Evolutionary conservation across 768 basidiomycete genomes (phyloP).

Genomic region (Amanita rimosa): DNA sequence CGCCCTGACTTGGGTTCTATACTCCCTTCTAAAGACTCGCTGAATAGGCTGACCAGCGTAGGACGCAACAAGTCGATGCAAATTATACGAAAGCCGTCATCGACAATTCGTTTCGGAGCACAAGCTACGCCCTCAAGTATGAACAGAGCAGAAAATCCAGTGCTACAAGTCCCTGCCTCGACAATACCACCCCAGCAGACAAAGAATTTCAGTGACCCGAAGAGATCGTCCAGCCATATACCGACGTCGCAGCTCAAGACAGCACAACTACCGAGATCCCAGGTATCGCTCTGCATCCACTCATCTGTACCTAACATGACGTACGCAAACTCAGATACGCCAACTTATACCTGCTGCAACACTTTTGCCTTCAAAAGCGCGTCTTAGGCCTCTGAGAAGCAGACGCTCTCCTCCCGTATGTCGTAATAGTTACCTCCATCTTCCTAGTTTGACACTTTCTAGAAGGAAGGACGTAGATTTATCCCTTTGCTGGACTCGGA

Average conservation of each 20-base stretch:
- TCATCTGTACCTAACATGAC: background rate
- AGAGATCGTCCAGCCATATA: background rate
- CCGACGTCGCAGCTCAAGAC: background rate
- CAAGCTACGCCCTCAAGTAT: background rate
- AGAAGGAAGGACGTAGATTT: slow-evolving; percentile 36
- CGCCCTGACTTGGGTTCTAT: background rate
- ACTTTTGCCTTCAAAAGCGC: slow-evolving; percentile 3
- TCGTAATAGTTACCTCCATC: background rate
- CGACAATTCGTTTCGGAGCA: background rate
- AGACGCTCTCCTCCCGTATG: slow-evolving; percentile 14
- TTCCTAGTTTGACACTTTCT: background rate
- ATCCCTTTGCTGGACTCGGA: slow-evolving; percentile 37
- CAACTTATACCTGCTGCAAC: background rate
- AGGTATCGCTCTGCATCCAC: background rate
- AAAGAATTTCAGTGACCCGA: background rate
- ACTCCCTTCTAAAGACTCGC: background rate
- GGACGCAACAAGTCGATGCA: background rate
- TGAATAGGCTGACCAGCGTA: background rate
- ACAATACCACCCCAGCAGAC: background rate
- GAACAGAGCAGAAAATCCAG: background rate
- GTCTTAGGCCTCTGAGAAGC: slow-evolving; percentile 6
- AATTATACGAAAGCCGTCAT: background rate
- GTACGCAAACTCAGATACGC: background rate
- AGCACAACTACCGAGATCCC: background rate
- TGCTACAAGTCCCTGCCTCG: background rate